Evolutionary conservation across 345 rosid genomes (phyloP).

Genomic region (Aurinia saxatilis): DNA sequence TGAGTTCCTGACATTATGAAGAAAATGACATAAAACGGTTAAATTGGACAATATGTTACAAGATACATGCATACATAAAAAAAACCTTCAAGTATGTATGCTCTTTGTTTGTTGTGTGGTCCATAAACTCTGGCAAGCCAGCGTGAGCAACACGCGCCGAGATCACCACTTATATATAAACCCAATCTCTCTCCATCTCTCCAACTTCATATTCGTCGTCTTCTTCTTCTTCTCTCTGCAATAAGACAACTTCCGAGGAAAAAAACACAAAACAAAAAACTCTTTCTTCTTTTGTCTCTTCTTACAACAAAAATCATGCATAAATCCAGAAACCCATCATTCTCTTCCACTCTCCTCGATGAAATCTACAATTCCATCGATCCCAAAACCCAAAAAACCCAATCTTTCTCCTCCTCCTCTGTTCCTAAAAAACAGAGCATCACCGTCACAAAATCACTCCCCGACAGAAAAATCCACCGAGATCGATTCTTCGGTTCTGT

Average conservation of each 20-base stretch:
- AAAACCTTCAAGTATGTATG: background rate
- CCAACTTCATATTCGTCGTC: slow-evolving; percentile 13
- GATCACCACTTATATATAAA: slow-evolving; percentile 7
- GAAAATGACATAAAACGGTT: slow-evolving; percentile 17
- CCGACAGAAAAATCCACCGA: slow-evolving; percentile 10
- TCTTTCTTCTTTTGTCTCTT: slow-evolving; percentile 21
- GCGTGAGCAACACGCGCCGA: slow-evolving; percentile 29
- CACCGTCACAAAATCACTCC: background rate
- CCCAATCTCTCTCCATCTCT: background rate
- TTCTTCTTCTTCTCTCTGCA: background rate
- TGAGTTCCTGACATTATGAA: background rate
- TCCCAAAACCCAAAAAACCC: slow-evolving; percentile 30
- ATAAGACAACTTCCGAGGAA: background rate
- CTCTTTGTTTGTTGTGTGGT: slow-evolving; percentile 8
- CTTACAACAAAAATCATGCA: slow-evolving; percentile 18
- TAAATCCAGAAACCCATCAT: slow-evolving; percentile 57
- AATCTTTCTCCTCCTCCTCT: slow-evolving; percentile 37
- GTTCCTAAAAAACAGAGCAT: slow-evolving; percentile 29
- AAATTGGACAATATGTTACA: background rate
- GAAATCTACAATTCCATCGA: slow-evolving; percentile 84
- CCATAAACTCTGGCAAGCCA: background rate
- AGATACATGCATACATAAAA: slow-evolving; percentile 17
- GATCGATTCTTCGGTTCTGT: slow-evolving; percentile 66
- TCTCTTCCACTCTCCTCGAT: slow-evolving; percentile 86
- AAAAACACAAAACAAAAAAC: background rate